phyloP scores from a whole-genome alignment of 306 rosid genomes.

The Sechiopsis laciniata region DNA sequence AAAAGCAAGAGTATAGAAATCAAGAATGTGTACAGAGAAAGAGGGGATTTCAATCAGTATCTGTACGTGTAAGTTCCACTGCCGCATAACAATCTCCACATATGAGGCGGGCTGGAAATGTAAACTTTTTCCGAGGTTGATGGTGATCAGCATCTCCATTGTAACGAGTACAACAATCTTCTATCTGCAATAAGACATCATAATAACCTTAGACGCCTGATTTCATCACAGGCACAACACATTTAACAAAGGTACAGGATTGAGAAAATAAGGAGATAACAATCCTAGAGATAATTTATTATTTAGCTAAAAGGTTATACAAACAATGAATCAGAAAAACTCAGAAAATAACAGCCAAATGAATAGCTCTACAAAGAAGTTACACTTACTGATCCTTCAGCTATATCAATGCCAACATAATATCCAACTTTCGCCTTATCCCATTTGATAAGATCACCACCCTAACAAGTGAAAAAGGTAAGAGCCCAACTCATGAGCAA shows the following conservation, averaged over 20 bases:
- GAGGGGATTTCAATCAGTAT: not conserved
- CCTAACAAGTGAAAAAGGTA: constrained; percentile 39
- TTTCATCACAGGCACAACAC: not conserved
- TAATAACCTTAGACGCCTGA: not conserved
- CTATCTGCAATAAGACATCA: constrained; percentile 51
- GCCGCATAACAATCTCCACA: constrained; percentile 98
- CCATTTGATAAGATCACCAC: constrained; percentile 99
- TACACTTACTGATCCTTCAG: constrained; percentile 83
- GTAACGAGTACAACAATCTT: constrained; percentile 92
- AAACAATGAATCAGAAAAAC: not conserved
- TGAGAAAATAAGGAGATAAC: not conserved
- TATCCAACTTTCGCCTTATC: constrained; percentile 95
- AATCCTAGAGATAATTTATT: not conserved
- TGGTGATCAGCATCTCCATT: constrained; percentile 98
- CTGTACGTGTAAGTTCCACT: constrained; percentile 14
- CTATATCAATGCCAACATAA: constrained; percentile 94
- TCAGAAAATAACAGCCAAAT: constrained; percentile 14
- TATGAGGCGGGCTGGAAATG: constrained; percentile 90
- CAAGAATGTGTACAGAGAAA: constrained; percentile 9
- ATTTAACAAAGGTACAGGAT: not conserved
- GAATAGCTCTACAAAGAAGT: constrained; percentile 4
- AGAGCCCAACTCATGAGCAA: constrained; percentile 7
- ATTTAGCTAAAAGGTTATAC: not conserved
- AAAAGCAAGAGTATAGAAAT: not conserved
- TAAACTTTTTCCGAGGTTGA: constrained; percentile 78